Base-by-base conservation (phyloP, 2,329 filamentous ascomycete genomes). In the Aspergillus sp. region DNA sequence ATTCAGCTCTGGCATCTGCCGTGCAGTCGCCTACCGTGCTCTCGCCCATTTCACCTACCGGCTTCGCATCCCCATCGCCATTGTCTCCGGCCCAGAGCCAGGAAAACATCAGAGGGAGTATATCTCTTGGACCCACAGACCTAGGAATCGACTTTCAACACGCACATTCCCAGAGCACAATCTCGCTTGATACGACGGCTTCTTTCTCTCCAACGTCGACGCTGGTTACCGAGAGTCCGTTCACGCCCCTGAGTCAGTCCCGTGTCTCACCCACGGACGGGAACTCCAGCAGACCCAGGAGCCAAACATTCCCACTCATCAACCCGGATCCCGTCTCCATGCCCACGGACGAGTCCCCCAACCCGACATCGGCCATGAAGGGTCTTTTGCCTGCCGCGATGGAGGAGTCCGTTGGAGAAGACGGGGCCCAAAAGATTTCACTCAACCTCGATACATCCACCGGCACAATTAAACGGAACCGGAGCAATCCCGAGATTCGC, bases 231-330 rank as follows among this genome's bases (percentile, higher is more conserved):
- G 88, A 95, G 63, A 88, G 87, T 53, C 84, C 86, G 1, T 95
- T 93, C 70, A 79, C 83, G 57, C 78, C 81, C 23, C 81, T 78
- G 8, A 79, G 79, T 56, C 80, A 83, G 62, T 76, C 78, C 24
- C 79, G 78, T 58, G 77, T 79, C 37, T 77, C 78, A 54, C 78
- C 76, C 40, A 72, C 75, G 44, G 69, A 75, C 56, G 77, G 79
- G 53, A 85, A 85, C 66, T 86, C 88, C 63, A 88, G 89, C 66
- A 84, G 91, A 56, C 90, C 90, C n/a, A 84, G 91, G 68, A 95
- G 90, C 72, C 91, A 96, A 73, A 96, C 91, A 0, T 92, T 96
- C 62, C 91, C 92, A 1, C 86, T 88, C 45, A 78, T 91, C 43
- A 65, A 68, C 46, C 62, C 75, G 33, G 79, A 87, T 63, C 79